Percentiles rank a stretch among this genome's conserved stretches.
phyloP scores from a whole-genome alignment of 2,329 filamentous ascomycete genomes.

The Byssochlamys sp. region DNA sequence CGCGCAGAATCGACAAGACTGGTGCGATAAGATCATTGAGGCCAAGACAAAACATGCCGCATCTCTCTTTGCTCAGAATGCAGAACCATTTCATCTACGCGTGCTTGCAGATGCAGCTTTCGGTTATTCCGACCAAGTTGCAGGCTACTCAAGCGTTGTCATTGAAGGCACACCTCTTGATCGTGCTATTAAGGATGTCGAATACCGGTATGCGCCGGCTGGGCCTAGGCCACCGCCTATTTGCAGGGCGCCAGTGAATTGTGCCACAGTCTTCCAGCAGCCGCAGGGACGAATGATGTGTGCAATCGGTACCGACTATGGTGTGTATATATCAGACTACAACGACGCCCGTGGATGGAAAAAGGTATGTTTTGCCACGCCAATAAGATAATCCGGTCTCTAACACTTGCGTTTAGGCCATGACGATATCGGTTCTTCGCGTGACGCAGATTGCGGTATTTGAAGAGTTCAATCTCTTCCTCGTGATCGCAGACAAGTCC shows the following conservation, averaged over 20 bases:
- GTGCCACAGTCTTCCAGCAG: slow-evolving; percentile 75
- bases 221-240: slow-evolving; percentile 64
- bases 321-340: slow-evolving; percentile 80
- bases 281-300: slow-evolving; percentile 77
- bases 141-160: slow-evolving; percentile 58
- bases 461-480: slow-evolving; percentile 87
- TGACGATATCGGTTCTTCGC: slow-evolving; percentile 61
- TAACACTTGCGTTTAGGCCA: background rate
- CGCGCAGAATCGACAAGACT: slow-evolving; percentile 66
- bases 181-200: slow-evolving; percentile 78
- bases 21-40: slow-evolving; percentile 88
- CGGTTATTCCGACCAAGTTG: slow-evolving; percentile 35
- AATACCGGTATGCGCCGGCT: slow-evolving; percentile 56
- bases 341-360: slow-evolving; percentile 85
- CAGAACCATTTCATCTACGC: slow-evolving; percentile 83
- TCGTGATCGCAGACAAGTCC: slow-evolving; percentile 83
- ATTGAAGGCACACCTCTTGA: slow-evolving; percentile 88
- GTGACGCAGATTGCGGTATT: slow-evolving; percentile 91
- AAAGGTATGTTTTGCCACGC: slow-evolving; percentile 52
- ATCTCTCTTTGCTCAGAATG: slow-evolving; percentile 80
- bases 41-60: slow-evolving; percentile 90
- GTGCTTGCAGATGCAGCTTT: slow-evolving; percentile 91
- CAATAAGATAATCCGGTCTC: background rate
- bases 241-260: slow-evolving; percentile 80
- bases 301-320: slow-evolving; percentile 89